Percentiles rank a stretch among this genome's conserved stretches.
phyloP scores from a whole-genome alignment of 148 eudicot species.

The Vaccinium myrtillus region DNA sequence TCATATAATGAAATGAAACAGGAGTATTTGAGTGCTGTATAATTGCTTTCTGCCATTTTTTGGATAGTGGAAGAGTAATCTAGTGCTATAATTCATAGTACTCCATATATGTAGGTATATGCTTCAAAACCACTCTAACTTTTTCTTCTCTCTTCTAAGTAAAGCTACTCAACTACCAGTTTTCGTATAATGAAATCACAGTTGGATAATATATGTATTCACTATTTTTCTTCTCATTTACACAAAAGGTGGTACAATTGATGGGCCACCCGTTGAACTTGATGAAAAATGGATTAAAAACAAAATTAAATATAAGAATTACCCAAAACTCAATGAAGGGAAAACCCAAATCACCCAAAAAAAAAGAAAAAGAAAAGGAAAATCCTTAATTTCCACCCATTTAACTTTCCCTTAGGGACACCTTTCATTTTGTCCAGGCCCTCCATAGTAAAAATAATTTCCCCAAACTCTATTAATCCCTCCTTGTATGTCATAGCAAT shows the following conservation, averaged over 20 bases:
- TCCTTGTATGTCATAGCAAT: slow-evolving; percentile 75
- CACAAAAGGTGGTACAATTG: slow-evolving; percentile 20
- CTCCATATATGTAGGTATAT: neutral
- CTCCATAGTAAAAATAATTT: slow-evolving; percentile 87
- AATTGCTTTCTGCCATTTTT: neutral
- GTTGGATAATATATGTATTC: slow-evolving; percentile 21
- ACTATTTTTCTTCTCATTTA: slow-evolving; percentile 19
- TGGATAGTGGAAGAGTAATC: too few species aligned
- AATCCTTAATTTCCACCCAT: neutral
- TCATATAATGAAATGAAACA: too few species aligned
- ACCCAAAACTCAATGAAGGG: slow-evolving; percentile 22
- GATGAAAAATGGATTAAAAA: slow-evolving; percentile 17
- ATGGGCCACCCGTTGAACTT: slow-evolving; percentile 20
- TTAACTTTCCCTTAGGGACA: slow-evolving; percentile 45
- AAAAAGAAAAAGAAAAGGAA: neutral
- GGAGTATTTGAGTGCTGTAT: neutral
- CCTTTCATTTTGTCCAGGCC: slow-evolving; percentile 77
- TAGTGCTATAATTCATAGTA: too few species aligned
- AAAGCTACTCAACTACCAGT: neutral
- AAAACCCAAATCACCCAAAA: slow-evolving; percentile 19
- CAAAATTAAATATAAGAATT: slow-evolving; percentile 22
- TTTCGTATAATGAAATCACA: neutral
- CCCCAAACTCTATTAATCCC: slow-evolving; percentile 88
- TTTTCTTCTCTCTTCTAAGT: neutral
- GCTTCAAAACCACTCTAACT: slow-evolving; percentile 4